Evolutionary conservation across 2,329 filamentous ascomycete species (phyloP).

Genomic region (Calonectria pteridis): DNA sequence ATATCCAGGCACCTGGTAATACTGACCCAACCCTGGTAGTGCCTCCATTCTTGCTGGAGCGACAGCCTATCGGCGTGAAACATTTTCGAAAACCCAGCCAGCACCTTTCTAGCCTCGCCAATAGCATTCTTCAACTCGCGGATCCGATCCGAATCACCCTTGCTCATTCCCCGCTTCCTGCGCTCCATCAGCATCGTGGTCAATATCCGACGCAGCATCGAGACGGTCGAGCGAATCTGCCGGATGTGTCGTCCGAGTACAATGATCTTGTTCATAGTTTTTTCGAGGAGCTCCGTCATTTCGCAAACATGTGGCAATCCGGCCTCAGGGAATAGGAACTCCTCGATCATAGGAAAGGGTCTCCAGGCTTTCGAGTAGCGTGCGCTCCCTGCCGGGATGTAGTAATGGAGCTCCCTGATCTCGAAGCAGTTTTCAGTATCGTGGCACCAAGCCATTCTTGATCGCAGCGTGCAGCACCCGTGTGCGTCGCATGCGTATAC

Average conservation of each 20-base stretch:
- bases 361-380: neutral
- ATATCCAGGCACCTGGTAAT: neutral
- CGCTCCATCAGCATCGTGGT: neutral
- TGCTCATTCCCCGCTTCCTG: neutral
- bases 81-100: neutral
- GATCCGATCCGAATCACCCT: neutral
- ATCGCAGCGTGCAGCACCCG: constrained; percentile 42
- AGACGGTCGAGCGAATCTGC: neutral
- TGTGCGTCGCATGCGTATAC: constrained; percentile 40
- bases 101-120: neutral
- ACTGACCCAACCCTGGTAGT: neutral
- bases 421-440: constrained; percentile 21
- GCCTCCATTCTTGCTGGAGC: neutral
- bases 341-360: neutral
- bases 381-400: constrained; percentile 25
- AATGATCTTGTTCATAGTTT: neutral
- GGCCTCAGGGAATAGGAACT: neutral
- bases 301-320: neutral
- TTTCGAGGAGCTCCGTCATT: neutral
- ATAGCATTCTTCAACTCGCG: neutral
- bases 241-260: neutral
- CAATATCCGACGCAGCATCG: neutral
- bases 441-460: constrained; percentile 33
- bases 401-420: constrained; percentile 31
- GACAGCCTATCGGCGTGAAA: neutral